A percentile compares a stretch with the other conserved stretches of the same genome.
Evolutionary conservation across 768 basidiomycete species (phyloP).

Genomic region (Hericium alpestre): DNA sequence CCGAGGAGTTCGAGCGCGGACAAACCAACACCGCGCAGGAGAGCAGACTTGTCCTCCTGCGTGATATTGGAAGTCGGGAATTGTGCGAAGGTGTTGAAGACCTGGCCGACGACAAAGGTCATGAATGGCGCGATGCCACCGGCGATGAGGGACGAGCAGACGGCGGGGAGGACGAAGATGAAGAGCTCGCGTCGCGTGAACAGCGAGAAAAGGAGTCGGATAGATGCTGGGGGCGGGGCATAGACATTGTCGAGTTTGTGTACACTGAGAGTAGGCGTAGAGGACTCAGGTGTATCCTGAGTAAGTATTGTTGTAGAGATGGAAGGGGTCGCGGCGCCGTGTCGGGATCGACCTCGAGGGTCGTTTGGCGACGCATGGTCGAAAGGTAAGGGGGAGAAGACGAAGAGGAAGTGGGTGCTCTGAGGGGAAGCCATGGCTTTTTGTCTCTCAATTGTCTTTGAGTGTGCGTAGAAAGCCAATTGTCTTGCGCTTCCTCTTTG

Average conservation of each 20-base stretch:
- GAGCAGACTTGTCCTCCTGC: slow-evolving; percentile 34
- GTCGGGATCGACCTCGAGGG: slow-evolving; percentile 16
- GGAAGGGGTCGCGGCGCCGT: slow-evolving; percentile 14
- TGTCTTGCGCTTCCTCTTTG: background rate
- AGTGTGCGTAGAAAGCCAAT: slow-evolving; percentile 1
- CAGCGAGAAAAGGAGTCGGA: slow-evolving; percentile 59
- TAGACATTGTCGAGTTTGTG: slow-evolving; percentile 14
- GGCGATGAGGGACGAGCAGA: slow-evolving; percentile 47
- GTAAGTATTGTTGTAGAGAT: slow-evolving; percentile 13
- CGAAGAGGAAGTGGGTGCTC: slow-evolving; percentile 3
- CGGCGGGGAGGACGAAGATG: slow-evolving; percentile 52
- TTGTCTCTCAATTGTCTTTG: slow-evolving; percentile 9
- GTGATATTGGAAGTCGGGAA: slow-evolving; percentile 37
- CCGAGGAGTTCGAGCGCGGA: slow-evolving; percentile 58
- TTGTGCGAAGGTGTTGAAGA: slow-evolving; percentile 60
- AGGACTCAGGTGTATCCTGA: slow-evolving; percentile 10
- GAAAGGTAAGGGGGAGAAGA: slow-evolving; percentile 12
- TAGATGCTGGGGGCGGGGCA: slow-evolving; percentile 22
- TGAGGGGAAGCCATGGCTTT: slow-evolving; percentile 17
- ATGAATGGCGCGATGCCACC: slow-evolving; percentile 78
- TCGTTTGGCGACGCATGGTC: slow-evolving; percentile 17
- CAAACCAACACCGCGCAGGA: slow-evolving; percentile 47
- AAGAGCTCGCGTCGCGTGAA: slow-evolving; percentile 46
- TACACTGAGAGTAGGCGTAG: slow-evolving; percentile 16
- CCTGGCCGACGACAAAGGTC: slow-evolving; percentile 70